phyloP scores from a whole-genome alignment of 2,329 filamentous ascomycete species.

The Knufia petricola region DNA sequence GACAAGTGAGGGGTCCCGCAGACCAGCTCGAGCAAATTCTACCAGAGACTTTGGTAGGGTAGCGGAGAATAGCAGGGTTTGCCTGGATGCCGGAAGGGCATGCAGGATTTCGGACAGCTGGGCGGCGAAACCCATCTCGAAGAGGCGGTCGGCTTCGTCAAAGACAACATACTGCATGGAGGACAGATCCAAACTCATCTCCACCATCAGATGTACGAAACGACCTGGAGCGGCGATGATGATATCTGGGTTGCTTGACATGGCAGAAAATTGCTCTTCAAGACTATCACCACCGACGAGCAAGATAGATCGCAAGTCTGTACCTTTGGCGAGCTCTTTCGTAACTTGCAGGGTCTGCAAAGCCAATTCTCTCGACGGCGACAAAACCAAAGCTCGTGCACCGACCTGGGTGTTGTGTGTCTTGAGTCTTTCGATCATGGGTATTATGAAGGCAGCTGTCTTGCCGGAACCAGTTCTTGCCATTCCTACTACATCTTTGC shows the following conservation, averaged over 20 bases:
- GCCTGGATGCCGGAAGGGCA: conserved; percentile 70
- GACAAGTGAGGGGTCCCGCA: conserved; percentile 85
- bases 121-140: conserved; percentile 96
- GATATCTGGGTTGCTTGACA: conserved; percentile 93
- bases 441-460: conserved; percentile 94
- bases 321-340: conserved; percentile 83
- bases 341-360: conserved; percentile 93
- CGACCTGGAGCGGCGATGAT: conserved; percentile 94
- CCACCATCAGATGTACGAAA: conserved; percentile 92
- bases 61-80: conserved; percentile 90
- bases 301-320: conserved; percentile 80
- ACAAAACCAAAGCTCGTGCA: conserved; percentile 75
- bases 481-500: conserved; percentile 97
- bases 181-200: conserved; percentile 86
- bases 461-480: conserved; percentile 97
- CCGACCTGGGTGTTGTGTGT: conserved; percentile 80
- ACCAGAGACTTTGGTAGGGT: conserved; percentile 89
- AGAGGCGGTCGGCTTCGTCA: conserved; percentile 90
- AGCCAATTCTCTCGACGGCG: conserved; percentile 86
- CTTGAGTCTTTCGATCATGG: conserved; percentile 92
- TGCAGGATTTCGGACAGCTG: conserved; percentile 90
- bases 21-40: conserved; percentile 85
- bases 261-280: conserved; percentile 87
- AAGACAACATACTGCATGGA: conserved; percentile 93
- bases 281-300: conserved; percentile 91